phyloP scores from a whole-genome alignment of 257 asterid genomes.

The Thymus quinquecostatus region DNA sequence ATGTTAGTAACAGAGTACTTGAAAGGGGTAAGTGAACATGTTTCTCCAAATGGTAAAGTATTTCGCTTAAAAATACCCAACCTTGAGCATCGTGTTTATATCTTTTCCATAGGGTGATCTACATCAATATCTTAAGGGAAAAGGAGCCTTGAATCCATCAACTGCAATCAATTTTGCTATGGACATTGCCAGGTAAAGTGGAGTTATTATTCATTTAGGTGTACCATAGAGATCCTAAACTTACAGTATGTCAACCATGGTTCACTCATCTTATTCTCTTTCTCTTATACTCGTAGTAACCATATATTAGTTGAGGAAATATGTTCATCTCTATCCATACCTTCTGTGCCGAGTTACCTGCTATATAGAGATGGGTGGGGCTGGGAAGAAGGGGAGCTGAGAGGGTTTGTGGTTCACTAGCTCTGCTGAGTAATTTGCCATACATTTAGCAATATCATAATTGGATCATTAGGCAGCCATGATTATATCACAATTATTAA shows the following conservation, averaged over 20 bases:
- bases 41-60: conserved; percentile 20
- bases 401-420: not conserved
- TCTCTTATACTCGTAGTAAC: not conserved
- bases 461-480: not conserved
- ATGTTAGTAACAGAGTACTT: conserved; percentile 94
- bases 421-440: not conserved
- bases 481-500: conserved; percentile 3
- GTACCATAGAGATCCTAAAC: conserved; percentile 16
- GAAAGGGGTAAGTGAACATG: conserved; percentile 77
- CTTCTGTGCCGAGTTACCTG: not conserved
- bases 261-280: not conserved
- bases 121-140: conserved; percentile 92
- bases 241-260: not conserved
- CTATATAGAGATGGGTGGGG: not conserved
- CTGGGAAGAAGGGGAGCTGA: not conserved
- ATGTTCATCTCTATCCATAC: not conserved
- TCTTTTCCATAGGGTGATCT: conserved; percentile 78
- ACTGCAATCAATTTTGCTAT: conserved; percentile 83
- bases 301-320: not conserved
- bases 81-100: conserved; percentile 19
- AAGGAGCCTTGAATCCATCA: conserved; percentile 78
- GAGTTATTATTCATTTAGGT: conserved; percentile 12
- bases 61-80: conserved; percentile 24
- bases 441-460: not conserved
- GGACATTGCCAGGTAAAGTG: conserved; percentile 89